These are phyloP conservation scores for Nicotiana obtusifolia DNA, from an alignment of 257 asterid species.

Conservation along the genomic window DNA sequence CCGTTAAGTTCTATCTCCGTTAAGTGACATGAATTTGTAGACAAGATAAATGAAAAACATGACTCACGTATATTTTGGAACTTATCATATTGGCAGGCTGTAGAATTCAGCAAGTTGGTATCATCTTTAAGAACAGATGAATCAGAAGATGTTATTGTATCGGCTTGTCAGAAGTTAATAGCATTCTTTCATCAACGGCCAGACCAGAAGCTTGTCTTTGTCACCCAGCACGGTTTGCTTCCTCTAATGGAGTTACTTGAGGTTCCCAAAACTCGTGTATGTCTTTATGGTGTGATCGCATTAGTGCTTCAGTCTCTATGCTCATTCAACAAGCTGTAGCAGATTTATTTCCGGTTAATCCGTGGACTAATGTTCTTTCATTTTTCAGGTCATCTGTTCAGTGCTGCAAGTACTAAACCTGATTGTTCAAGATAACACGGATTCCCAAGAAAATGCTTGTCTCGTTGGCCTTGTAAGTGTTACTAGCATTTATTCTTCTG, in stretches of 20 bases:
- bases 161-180: constrained; percentile 89
- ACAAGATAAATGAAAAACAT: neutral
- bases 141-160: constrained; percentile 81
- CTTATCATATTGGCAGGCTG: constrained; percentile 54
- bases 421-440: constrained; percentile 85
- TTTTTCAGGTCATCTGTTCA: constrained; percentile 70
- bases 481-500: constrained; percentile 9
- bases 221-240: constrained; percentile 92
- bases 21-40: neutral
- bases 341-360: neutral
- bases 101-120: constrained; percentile 82
- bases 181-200: constrained; percentile 81
- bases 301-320: constrained; percentile 4
- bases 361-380: neutral
- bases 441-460: constrained; percentile 96
- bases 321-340: neutral
- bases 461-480: constrained; percentile 92
- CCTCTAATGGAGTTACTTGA: constrained; percentile 93
- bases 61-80: constrained; percentile 1
- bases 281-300: constrained; percentile 25
- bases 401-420: constrained; percentile 90
- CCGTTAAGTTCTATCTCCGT: neutral
- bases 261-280: constrained; percentile 80
- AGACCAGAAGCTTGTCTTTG: constrained; percentile 84
- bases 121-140: constrained; percentile 90